A percentile compares a stretch with the other conserved stretches of the same genome.
Conservation (phyloP, 1,284 basidiomycete species). For the Entoloma clypeatum region DNA sequence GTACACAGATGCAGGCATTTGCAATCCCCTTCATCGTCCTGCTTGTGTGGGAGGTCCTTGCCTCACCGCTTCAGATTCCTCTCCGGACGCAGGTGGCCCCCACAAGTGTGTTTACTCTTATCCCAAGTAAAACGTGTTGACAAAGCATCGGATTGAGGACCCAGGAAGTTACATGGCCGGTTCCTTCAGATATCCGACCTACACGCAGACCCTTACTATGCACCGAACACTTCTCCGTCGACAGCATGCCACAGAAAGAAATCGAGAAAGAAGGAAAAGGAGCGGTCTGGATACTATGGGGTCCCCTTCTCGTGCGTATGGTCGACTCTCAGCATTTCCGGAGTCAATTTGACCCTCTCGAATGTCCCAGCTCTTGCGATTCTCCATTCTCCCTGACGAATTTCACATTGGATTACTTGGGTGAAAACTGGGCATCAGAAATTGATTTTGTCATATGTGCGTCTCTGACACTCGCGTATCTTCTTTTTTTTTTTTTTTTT, state of each 20-base stretch:
- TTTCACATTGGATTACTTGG: slow-evolving; percentile 77
- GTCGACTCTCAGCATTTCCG: slow-evolving; percentile 9
- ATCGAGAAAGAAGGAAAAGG: slow-evolving; percentile 52
- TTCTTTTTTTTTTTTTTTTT: neutral
- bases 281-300: slow-evolving; percentile 52
- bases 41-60: slow-evolving; percentile 18
- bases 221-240: slow-evolving; percentile 42
- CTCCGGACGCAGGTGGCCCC: slow-evolving; percentile 14
- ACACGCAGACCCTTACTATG: slow-evolving; percentile 72
- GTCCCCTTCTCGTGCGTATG: slow-evolving; percentile 54
- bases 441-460: slow-evolving; percentile 89
- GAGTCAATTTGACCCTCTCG: slow-evolving; percentile 3
- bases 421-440: slow-evolving; percentile 75
- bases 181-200: slow-evolving; percentile 79
- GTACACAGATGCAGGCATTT: slow-evolving; percentile 13
- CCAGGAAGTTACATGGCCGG: slow-evolving; percentile 59
- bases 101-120: slow-evolving; percentile 12
- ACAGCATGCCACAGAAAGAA: slow-evolving; percentile 66
- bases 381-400: slow-evolving; percentile 78
- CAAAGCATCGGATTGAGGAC: slow-evolving; percentile 24
- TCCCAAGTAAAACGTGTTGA: neutral
- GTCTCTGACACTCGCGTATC: slow-evolving; percentile 17
- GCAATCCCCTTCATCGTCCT: slow-evolving; percentile 10
- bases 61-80: slow-evolving; percentile 18
- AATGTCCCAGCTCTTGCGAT: slow-evolving; percentile 76